phyloP scores from a whole-genome alignment of 257 asterid genomes.

The Rauvolfia tetraphylla region DNA sequence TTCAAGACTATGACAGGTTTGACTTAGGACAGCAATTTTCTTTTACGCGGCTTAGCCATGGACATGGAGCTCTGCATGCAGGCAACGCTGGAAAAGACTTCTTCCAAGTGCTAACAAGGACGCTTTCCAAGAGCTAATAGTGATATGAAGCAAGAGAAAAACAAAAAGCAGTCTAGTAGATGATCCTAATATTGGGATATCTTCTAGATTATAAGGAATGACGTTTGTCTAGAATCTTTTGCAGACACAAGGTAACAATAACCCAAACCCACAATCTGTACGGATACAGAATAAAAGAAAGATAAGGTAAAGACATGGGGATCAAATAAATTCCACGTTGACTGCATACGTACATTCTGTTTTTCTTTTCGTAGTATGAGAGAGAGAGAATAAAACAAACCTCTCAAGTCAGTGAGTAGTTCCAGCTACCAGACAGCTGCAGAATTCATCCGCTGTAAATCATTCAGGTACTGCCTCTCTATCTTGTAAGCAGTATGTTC shows the following conservation, averaged over 20 bases:
- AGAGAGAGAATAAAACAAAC: background rate
- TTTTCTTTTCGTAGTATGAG: background rate
- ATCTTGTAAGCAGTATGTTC: background rate
- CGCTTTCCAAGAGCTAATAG: background rate
- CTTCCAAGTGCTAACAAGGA: background rate
- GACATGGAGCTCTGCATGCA: background rate
- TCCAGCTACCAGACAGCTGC: background rate
- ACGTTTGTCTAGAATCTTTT: background rate
- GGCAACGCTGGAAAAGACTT: background rate
- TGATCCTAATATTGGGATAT: background rate
- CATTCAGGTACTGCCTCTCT: background rate
- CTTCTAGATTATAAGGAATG: background rate
- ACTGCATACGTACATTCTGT: no score
- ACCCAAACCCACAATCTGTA: no score
- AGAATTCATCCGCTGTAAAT: background rate
- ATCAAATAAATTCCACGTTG: no score
- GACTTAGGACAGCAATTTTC: background rate
- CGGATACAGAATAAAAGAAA: no score
- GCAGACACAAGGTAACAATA: background rate
- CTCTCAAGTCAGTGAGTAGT: background rate
- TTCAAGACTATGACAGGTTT: background rate
- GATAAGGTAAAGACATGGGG: no score
- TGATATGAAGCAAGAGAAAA: background rate
- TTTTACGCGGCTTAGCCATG: background rate
- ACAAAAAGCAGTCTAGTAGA: background rate